phyloP scores from a whole-genome alignment of 176 grass and related monocot genomes.

The Tuctoria greenei region DNA sequence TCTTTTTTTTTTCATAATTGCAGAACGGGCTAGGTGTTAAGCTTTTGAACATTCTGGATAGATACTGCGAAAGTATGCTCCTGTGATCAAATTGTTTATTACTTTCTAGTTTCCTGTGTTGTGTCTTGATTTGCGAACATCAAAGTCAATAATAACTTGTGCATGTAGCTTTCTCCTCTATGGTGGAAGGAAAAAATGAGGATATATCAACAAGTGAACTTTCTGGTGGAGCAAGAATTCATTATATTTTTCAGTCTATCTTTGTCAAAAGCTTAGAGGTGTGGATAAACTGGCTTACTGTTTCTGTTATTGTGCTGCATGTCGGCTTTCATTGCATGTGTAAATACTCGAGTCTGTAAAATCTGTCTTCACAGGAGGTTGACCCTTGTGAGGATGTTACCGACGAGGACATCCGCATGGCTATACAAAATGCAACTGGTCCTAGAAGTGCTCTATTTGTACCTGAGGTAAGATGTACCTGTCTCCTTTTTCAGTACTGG shows the following conservation, averaged over 20 bases:
- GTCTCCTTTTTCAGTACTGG: not conserved
- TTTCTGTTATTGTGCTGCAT: not conserved
- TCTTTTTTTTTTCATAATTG: slow-evolving; percentile 27
- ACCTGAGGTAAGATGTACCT: slow-evolving; percentile 65
- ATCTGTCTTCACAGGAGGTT: slow-evolving; percentile 64
- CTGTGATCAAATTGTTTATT: not conserved
- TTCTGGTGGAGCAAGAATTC: slow-evolving; percentile 96
- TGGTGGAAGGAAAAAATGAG: slow-evolving; percentile 98
- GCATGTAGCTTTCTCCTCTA: slow-evolving; percentile 82
- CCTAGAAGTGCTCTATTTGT: slow-evolving; percentile 94
- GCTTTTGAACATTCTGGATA: slow-evolving; percentile 94
- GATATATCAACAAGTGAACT: slow-evolving; percentile 84
- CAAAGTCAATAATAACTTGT: not conserved
- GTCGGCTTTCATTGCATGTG: not conserved
- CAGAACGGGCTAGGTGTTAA: slow-evolving; percentile 87
- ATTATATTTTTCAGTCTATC: slow-evolving; percentile 97
- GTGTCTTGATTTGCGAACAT: slow-evolving; percentile 25
- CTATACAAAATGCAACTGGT: slow-evolving; percentile 97
- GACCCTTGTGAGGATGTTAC: slow-evolving; percentile 97
- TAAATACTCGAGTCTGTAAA: not conserved
- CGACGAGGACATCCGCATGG: slow-evolving; percentile 93
- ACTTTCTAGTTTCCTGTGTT: slow-evolving; percentile 23
- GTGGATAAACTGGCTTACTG: slow-evolving; percentile 15
- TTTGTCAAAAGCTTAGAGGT: slow-evolving; percentile 99
- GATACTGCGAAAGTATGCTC: slow-evolving; percentile 82